phyloP scores from a whole-genome alignment of 371 early-diverging fungal species.

The Funneliformis caledonium region DNA sequence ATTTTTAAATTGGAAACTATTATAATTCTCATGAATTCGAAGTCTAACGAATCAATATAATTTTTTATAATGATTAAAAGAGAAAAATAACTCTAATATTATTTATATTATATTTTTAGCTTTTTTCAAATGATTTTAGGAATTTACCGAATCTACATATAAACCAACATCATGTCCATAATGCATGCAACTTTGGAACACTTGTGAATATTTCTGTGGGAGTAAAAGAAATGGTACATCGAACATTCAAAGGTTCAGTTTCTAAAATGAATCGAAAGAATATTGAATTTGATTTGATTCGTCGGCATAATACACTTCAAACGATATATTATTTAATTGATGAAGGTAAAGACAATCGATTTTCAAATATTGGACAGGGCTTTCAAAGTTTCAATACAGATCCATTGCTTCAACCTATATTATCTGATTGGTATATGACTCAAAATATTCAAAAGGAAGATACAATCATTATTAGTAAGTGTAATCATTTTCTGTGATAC shows the following conservation, averaged over 20 bases:
- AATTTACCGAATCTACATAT: slow-evolving; percentile 19
- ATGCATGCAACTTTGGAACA: neutral
- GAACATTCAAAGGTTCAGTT: slow-evolving; percentile 3
- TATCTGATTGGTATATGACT: too few species aligned
- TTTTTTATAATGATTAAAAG: too few species aligned
- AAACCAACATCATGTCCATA: neutral
- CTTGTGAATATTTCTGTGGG: neutral
- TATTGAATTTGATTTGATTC: slow-evolving; percentile 5
- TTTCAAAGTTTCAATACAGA: neutral
- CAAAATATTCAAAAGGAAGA: slow-evolving; percentile 9
- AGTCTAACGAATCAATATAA: too few species aligned
- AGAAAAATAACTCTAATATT: too few species aligned
- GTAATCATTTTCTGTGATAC: too few species aligned
- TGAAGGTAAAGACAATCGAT: neutral
- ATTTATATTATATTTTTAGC: too few species aligned
- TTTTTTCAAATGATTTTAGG: neutral
- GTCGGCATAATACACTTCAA: slow-evolving; percentile 3
- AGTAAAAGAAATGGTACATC: neutral
- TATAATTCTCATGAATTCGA: too few species aligned
- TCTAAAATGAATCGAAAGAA: neutral
- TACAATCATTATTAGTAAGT: neutral
- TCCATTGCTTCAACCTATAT: neutral
- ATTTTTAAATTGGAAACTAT: too few species aligned
- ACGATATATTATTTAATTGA: neutral
- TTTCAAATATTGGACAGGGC: neutral